These are phyloP conservation scores for Phellopilus nigrolimitatus DNA, from an alignment of 1,284 basidiomycete species.

Conservation along the genomic window DNA sequence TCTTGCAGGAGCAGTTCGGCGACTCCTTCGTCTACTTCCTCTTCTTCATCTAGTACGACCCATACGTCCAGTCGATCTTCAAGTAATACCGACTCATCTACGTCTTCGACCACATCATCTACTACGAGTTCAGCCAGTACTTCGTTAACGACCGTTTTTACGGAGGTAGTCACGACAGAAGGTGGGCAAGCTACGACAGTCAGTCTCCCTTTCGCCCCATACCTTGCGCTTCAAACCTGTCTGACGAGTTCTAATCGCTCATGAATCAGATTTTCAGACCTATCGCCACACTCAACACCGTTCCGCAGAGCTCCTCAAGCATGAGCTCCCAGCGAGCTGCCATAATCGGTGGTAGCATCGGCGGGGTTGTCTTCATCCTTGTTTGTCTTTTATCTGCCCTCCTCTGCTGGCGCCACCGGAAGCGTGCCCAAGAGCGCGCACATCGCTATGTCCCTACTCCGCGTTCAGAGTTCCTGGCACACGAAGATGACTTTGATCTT, in stretches of 20 bases:
- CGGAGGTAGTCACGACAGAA: slow-evolving; percentile 12
- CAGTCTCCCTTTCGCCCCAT: slow-evolving; percentile 1
- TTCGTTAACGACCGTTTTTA: slow-evolving; percentile 13
- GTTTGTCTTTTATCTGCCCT: slow-evolving; percentile 35
- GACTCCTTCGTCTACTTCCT: not conserved
- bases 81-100: not conserved
- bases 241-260: not conserved
- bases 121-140: not conserved
- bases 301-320: not conserved
- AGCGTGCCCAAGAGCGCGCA: slow-evolving; percentile 32
- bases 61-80: not conserved
- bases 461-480: slow-evolving; percentile 38
- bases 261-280: slow-evolving; percentile 26
- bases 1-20: not conserved
- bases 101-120: not conserved
- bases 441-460: slow-evolving; percentile 33
- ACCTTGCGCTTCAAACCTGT: not conserved
- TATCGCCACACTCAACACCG: slow-evolving; percentile 26
- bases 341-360: slow-evolving; percentile 44
- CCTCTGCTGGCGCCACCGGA: slow-evolving; percentile 37
- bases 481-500: slow-evolving; percentile 42
- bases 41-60: not conserved
- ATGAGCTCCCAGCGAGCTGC: slow-evolving; percentile 30
- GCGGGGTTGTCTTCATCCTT: slow-evolving; percentile 36
- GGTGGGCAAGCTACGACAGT: slow-evolving; percentile 16